phyloP scores from a whole-genome alignment of 73 alveolate genomes.

The Paramecium pentaurelia region DNA sequence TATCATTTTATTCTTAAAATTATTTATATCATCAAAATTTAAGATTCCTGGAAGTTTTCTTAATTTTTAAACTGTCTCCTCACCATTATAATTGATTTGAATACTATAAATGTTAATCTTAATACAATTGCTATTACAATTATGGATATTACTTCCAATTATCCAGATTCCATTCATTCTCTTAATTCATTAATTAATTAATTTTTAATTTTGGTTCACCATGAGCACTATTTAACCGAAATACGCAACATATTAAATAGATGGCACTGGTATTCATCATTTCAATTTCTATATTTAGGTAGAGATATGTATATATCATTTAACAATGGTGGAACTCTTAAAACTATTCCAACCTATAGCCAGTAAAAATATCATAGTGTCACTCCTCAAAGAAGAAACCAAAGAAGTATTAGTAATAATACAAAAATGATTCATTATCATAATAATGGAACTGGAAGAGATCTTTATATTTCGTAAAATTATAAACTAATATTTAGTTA shows the following conservation, averaged over 20 bases:
- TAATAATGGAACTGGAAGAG: slow-evolving; percentile 22
- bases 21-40: not conserved
- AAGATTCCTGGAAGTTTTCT: not conserved
- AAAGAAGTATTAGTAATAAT: not conserved
- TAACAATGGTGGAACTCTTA: not conserved
- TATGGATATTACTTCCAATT: not conserved
- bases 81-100: not conserved
- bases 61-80: not conserved
- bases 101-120: not conserved
- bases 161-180: not conserved
- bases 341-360: not conserved
- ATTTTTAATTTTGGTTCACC: not conserved
- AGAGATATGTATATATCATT: not conserved
- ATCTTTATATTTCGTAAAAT: not conserved
- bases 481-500: not conserved
- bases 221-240: not conserved
- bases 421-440: not conserved
- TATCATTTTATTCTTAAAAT: not conserved
- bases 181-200: slow-evolving; percentile 10
- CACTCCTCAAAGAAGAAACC: not conserved
- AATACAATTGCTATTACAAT: not conserved
- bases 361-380: not conserved
- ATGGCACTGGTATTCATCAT: not conserved
- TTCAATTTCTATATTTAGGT: not conserved
- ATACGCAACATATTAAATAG: not conserved